Conservation (phyloP, 176 grass and related monocot genomes). For the Musa acuminata region DNA sequence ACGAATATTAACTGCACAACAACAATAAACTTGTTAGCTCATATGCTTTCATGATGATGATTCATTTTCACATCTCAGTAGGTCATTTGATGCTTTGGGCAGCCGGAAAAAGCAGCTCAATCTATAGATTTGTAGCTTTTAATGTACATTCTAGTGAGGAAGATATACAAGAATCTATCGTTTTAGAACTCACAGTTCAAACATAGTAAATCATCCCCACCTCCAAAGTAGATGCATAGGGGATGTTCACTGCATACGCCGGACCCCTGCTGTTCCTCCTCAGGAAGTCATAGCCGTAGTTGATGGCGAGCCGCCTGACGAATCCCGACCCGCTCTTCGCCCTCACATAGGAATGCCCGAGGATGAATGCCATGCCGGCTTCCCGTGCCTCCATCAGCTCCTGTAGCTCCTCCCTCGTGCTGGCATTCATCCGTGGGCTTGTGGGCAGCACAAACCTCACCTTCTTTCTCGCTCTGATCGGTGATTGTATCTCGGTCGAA, state of each 20-base stretch:
- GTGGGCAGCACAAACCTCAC: slow-evolving; percentile 73
- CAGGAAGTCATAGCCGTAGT: slow-evolving; percentile 79
- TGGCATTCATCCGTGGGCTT: slow-evolving; percentile 41
- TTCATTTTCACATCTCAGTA: too few species aligned
- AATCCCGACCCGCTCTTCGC: slow-evolving; percentile 79
- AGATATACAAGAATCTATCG: not conserved
- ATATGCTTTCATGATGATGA: too few species aligned
- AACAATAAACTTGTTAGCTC: too few species aligned
- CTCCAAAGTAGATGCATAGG: slow-evolving; percentile 79
- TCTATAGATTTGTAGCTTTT: not conserved
- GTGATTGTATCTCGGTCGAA: slow-evolving; percentile 35
- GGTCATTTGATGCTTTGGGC: not conserved
- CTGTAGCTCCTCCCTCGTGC: slow-evolving; percentile 66
- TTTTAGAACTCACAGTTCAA: slow-evolving; percentile 12
- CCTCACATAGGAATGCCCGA: slow-evolving; percentile 70
- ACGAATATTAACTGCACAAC: too few species aligned
- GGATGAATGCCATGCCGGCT: slow-evolving; percentile 93
- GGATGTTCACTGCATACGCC: slow-evolving; percentile 62
- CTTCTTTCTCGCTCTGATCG: slow-evolving; percentile 37
- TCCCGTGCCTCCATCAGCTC: slow-evolving; percentile 81
- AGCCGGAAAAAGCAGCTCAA: not conserved
- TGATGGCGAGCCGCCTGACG: slow-evolving; percentile 62
- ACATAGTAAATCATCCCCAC: slow-evolving; percentile 93
- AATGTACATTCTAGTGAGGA: not conserved
- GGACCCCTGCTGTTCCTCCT: slow-evolving; percentile 75